Conservation (phyloP, 768 basidiomycete genomes). For the Phaffia australis region DNA sequence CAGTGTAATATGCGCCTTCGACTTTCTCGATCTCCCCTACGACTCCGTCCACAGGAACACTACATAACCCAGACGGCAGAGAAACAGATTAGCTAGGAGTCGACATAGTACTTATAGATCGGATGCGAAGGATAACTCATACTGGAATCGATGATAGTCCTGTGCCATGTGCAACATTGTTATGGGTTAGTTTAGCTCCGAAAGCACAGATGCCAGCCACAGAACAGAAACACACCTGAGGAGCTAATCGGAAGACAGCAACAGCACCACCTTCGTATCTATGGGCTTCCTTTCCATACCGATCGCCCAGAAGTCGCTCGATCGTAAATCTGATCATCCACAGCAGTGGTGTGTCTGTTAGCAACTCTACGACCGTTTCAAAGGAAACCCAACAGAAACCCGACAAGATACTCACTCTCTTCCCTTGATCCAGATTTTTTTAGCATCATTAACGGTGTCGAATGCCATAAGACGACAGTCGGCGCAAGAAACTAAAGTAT, state of each 20-base stretch:
- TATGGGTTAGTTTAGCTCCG: background rate
- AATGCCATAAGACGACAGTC: slow-evolving; percentile 96
- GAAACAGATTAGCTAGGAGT: slow-evolving; percentile 31
- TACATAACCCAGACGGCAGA: slow-evolving; percentile 42
- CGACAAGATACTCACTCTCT: slow-evolving; percentile 49
- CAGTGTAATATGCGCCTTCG: slow-evolving; percentile 88
- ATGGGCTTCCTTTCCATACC: slow-evolving; percentile 57
- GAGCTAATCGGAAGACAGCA: slow-evolving; percentile 52
- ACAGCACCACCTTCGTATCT: slow-evolving; percentile 69
- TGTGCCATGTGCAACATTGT: slow-evolving; percentile 41
- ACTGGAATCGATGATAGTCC: slow-evolving; percentile 83
- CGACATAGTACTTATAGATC: background rate
- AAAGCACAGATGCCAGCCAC: background rate
- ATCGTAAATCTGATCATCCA: slow-evolving; percentile 43
- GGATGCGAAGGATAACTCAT: background rate
- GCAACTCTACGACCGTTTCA: too few species aligned
- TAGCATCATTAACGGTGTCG: slow-evolving; percentile 72
- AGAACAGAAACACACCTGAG: slow-evolving; percentile 37
- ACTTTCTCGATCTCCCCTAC: slow-evolving; percentile 76
- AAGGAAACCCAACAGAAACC: background rate
- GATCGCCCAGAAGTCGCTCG: slow-evolving; percentile 63
- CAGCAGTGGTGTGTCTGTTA: too few species aligned
- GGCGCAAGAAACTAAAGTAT: slow-evolving; percentile 72
- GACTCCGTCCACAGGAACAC: slow-evolving; percentile 62
- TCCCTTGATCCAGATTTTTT: slow-evolving; percentile 90